These are phyloP conservation scores for Lactifluus hygrophoroides DNA, from an alignment of 768 basidiomycete species.

Conservation along the genomic window DNA sequence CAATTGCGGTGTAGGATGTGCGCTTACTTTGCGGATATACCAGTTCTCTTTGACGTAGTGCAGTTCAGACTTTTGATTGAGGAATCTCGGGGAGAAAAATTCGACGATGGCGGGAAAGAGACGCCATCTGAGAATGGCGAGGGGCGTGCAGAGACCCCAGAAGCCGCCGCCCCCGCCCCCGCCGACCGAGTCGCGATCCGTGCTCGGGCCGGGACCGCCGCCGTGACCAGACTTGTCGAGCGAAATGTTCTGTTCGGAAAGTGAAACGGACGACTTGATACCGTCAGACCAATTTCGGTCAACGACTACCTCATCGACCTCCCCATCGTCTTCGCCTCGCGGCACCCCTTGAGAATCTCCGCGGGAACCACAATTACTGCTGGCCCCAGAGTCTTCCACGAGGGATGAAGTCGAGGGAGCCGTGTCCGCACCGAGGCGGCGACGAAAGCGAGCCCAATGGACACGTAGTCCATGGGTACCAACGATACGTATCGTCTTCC, in stretches of 20 bases:
- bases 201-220: slow-evolving; percentile 31
- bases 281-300: slow-evolving; percentile 62
- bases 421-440: slow-evolving; percentile 46
- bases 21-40: slow-evolving; percentile 55
- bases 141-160: slow-evolving; percentile 27
- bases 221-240: slow-evolving; percentile 42
- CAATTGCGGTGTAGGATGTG: background rate
- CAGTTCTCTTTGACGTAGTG: slow-evolving; percentile 57
- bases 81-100: slow-evolving; percentile 55
- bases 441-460: slow-evolving; percentile 45
- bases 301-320: slow-evolving; percentile 67
- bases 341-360: slow-evolving; percentile 26
- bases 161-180: slow-evolving; percentile 27
- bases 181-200: slow-evolving; percentile 31
- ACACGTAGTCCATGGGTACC: slow-evolving; percentile 27
- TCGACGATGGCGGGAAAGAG: slow-evolving; percentile 45
- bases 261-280: slow-evolving; percentile 42
- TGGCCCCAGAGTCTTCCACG: slow-evolving; percentile 23
- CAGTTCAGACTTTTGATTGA: slow-evolving; percentile 46
- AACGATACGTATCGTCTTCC: slow-evolving; percentile 34
- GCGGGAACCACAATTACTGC: slow-evolving; percentile 23
- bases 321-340: slow-evolving; percentile 30
- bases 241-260: slow-evolving; percentile 41
- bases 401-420: slow-evolving; percentile 38
- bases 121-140: slow-evolving; percentile 48